Evolutionary conservation across 2,329 filamentous ascomycete genomes (phyloP).

Genomic region (Penicillium sp.): DNA sequence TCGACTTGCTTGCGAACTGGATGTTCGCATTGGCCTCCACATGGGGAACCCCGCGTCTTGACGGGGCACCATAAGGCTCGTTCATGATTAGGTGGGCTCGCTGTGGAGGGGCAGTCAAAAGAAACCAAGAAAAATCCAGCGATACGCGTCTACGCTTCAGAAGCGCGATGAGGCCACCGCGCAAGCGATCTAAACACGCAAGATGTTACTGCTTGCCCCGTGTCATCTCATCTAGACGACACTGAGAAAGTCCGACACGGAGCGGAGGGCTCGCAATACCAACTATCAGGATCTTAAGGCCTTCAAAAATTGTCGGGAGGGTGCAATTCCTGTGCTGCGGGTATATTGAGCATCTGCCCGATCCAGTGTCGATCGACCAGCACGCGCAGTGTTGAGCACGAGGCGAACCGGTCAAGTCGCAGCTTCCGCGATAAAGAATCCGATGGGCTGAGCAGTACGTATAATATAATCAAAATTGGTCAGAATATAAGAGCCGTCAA

Average conservation of each 20-base stretch:
- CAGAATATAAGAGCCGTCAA: background rate
- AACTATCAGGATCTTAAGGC: conserved; percentile 15
- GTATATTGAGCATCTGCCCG: conserved; percentile 18
- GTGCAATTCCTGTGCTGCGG: conserved; percentile 9
- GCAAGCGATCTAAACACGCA: conserved; percentile 18
- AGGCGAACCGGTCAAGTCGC: conserved; percentile 17
- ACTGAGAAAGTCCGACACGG: conserved; percentile 19
- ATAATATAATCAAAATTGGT: background rate
- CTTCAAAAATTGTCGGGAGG: conserved; percentile 5
- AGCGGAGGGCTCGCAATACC: conserved; percentile 8
- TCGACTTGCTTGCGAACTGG: conserved; percentile 12
- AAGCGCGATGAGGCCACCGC: conserved; percentile 17
- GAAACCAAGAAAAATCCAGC: background rate
- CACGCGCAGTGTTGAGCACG: conserved; percentile 25
- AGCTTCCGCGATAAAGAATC: conserved; percentile 3
- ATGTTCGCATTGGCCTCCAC: conserved; percentile 19
- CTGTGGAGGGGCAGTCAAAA: background rate
- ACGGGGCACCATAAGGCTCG: conserved; percentile 10
- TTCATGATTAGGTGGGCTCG: conserved; percentile 13
- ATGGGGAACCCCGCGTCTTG: conserved; percentile 18
- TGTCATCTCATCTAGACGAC: conserved; percentile 24
- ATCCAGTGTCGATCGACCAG: conserved; percentile 24
- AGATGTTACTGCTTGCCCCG: conserved; percentile 10
- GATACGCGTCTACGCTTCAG: conserved; percentile 16
- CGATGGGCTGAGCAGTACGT: background rate